phyloP scores from a whole-genome alignment of 108 stramenopile genomes.

The Epipyxis sp. region DNA sequence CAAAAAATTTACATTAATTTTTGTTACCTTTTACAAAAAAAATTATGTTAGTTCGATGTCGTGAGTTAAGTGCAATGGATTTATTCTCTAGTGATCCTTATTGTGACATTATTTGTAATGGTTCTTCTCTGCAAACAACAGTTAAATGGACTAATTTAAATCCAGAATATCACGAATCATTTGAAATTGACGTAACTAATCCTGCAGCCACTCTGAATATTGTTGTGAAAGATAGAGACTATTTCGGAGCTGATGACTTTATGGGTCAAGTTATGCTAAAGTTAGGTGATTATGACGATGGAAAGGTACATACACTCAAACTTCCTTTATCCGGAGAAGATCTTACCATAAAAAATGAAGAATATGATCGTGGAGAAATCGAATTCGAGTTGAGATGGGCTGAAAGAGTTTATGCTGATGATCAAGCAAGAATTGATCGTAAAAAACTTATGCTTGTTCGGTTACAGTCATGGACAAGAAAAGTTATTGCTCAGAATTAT shows the following conservation, averaged over 20 bases:
- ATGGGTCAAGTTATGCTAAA: constrained; percentile 33
- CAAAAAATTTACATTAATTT: no score
- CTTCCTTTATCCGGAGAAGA: constrained; percentile 13
- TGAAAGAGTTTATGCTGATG: constrained; percentile 16
- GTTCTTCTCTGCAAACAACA: constrained; percentile 26
- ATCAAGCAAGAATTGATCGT: not conserved
- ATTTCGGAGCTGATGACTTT: constrained; percentile 40
- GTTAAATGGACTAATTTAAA: constrained; percentile 34
- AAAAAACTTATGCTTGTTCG: not conserved
- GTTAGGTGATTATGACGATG: constrained; percentile 28
- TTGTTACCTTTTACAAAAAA: no score
- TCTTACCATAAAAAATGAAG: constrained; percentile 33
- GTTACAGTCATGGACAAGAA: constrained; percentile 12
- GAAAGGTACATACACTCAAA: not conserved
- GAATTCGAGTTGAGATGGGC: constrained; percentile 46
- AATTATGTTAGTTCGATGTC: constrained; percentile 22
- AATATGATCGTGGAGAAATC: constrained; percentile 42
- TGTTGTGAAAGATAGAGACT: constrained; percentile 48
- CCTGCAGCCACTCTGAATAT: constrained; percentile 30
- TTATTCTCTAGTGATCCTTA: constrained; percentile 39
- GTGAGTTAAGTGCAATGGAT: constrained; percentile 37
- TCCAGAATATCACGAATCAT: constrained; percentile 40
- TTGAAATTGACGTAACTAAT: constrained; percentile 50
- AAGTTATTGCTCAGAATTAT: not conserved
- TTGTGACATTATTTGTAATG: constrained; percentile 38